phyloP scores from a whole-genome alignment of 1,139 yeast species.

The Ogataea hybrid region DNA sequence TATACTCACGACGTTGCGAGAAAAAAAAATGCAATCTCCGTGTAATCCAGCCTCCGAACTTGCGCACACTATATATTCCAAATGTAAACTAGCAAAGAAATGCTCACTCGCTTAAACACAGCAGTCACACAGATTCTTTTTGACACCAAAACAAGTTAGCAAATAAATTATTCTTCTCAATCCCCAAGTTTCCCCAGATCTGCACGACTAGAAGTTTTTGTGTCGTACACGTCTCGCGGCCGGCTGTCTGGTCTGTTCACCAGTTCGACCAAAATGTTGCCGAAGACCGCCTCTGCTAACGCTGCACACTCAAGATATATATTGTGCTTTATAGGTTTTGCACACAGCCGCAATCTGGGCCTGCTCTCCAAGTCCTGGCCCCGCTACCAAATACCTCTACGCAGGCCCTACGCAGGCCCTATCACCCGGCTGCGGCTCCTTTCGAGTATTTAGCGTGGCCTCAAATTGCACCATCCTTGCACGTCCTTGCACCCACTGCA shows the following conservation, averaged over 20 bases:
- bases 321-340: too few relatives aligned
- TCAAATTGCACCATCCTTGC: too few relatives aligned
- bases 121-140: not conserved
- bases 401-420: too few relatives aligned
- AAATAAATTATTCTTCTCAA: not conserved
- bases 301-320: too few relatives aligned
- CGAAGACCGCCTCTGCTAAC: too few relatives aligned
- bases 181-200: slow-evolving; percentile 10
- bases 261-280: too few relatives aligned
- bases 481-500: too few relatives aligned
- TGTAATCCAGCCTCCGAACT: not conserved
- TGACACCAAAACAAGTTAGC: not conserved
- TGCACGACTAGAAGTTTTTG: slow-evolving; percentile 2
- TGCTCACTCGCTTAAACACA: not conserved
- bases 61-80: not conserved
- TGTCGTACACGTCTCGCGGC: not conserved
- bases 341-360: too few relatives aligned
- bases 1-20: not conserved
- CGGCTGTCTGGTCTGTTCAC: not conserved
- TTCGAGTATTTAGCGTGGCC: too few relatives aligned
- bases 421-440: too few relatives aligned
- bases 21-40: not conserved
- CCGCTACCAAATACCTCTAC: too few relatives aligned
- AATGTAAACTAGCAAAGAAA: not conserved
- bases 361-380: too few relatives aligned